Evolutionary conservation across 148 eudicot species (phyloP), one percentile per base, ranked within the genome.

Genomic region (Polygonum maritimum): DNA sequence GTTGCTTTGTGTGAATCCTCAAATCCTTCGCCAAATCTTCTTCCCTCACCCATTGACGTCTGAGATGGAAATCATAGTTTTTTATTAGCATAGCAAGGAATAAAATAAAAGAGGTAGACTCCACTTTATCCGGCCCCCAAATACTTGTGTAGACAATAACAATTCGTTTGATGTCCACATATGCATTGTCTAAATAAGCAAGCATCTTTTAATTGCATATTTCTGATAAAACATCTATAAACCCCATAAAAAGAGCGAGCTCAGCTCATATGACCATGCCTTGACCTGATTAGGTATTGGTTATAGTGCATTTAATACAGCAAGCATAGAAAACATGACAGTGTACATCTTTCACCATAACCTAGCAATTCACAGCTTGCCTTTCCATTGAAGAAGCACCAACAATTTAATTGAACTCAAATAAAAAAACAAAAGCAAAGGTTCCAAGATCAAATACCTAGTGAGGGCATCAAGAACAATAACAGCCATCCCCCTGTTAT

Each of bases 11-110:
- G 79, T 96, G 99, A 80, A 96, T 80, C 86, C 88, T 91, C 81
- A 96, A 85, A 83, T 89, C 99, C 87, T 92, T 92, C 8, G 98
- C 99, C 75, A 96, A 81, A 83, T 89, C 96, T 85, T 96, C 99
- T 80, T 96, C 99, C 80, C 93, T 87, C 36, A 89, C 97, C 99
- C 98, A 96, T 71, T 91, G 94, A 38, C 98, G 91, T 77, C 99
- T 94, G 71, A 26, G 78, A 77, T 73, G 22, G 36, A 75, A 73
- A 47, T 16, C 21, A 11, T 14, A 52, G 21, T 48, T 73, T 52
- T 49, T 51, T 40, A 5, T 67, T 8, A 73, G 88, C 97, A 92
- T 89, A 15, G 91, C 89, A 55, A 90, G 92, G 71, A 35, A 36
- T 31, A 60, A 67, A 5, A 35, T 16, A 36, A 16, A 15, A 35